Evolutionary conservation across 805 yeast genomes (phyloP).

Genomic region (Yarrowia sp.): DNA sequence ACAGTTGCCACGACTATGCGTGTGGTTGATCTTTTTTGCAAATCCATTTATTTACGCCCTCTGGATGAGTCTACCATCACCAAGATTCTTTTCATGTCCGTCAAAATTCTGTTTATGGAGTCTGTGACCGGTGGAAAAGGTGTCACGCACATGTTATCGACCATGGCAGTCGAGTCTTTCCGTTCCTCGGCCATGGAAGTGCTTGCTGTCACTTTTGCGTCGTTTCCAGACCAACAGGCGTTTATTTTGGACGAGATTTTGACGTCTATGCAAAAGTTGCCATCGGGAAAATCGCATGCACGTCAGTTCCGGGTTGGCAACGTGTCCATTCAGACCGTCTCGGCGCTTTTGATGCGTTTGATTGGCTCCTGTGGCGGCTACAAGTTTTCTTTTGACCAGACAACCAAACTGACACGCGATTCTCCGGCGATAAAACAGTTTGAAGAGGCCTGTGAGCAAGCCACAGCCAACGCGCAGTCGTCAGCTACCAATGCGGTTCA

Average conservation of each 20-base stretch:
- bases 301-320: conserved; percentile 48
- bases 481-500: conserved; percentile 30
- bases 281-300: conserved; percentile 45
- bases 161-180: conserved; percentile 35
- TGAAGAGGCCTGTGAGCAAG: conserved; percentile 12
- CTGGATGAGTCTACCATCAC: conserved; percentile 54
- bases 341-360: conserved; percentile 46
- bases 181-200: conserved; percentile 33
- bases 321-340: conserved; percentile 47
- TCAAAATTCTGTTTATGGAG: conserved; percentile 45
- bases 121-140: conserved; percentile 32
- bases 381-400: conserved; percentile 28
- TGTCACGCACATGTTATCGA: conserved; percentile 30
- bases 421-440: conserved; percentile 21
- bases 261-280: conserved; percentile 48
- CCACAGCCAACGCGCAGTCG: conserved; percentile 27
- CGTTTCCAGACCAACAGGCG: conserved; percentile 47
- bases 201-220: conserved; percentile 33
- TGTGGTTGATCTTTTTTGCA: background rate
- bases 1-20: background rate
- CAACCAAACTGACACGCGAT: conserved; percentile 25
- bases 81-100: conserved; percentile 53
- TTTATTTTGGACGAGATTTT: conserved; percentile 62
- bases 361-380: conserved; percentile 42
- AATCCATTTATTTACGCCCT: background rate